Base-by-base conservation (phyloP, 2,329 filamentous ascomycete genomes). In the Gnomoniopsis sp. region DNA sequence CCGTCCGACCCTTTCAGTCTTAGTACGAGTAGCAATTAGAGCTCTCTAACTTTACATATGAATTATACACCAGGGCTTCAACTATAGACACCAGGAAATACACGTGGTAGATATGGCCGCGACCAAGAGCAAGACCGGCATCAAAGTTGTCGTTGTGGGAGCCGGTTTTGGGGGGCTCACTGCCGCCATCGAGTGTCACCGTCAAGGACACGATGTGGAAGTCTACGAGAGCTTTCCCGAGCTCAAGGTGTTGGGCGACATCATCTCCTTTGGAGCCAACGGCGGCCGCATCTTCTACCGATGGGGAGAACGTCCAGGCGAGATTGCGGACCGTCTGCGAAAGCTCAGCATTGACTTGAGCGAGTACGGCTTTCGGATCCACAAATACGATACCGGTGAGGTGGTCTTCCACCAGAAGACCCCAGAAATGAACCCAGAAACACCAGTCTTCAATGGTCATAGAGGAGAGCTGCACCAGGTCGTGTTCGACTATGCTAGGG, bases 261-360 rank as follows among this genome's bases (percentile, higher is more conserved):
- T 87, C 62, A 87, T 86, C 62, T 82, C 80, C 14, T 86, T 86
- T 62, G 83, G 84, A 2, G 75, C 81, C 50, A 87, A 87, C 63
- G 82, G 77, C 14, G 82, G 83, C 0, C 79, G 84, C 44, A 86
- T 88, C 64, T 85, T 86, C 65, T 68, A 80, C 54, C 79, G 84
- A 3, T 88, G 85, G 84, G 73, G 72, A 0, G 68, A 78, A 30
- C 22, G 46, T 11, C 58, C 50, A 1, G 79, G 82, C 34, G 68
- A 72, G 36, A 74, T 86, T 11, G 73, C 75, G 8, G 68, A 71
- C 49, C 73, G 74, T 48, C 74, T 85, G 71, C 75, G 77, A 23
- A 69, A 73, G 1, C 68, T 85, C 8, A 81, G 78, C 62, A 84
- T 84, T 61, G 76, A 84, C 62, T 67, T 84, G 50, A 67, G 71